A percentile compares a stretch with the other conserved stretches of the same genome.
These are phyloP conservation scores for Citrullus mucosospermus DNA, from an alignment of 306 rosid genomes.

Conservation along the genomic window DNA sequence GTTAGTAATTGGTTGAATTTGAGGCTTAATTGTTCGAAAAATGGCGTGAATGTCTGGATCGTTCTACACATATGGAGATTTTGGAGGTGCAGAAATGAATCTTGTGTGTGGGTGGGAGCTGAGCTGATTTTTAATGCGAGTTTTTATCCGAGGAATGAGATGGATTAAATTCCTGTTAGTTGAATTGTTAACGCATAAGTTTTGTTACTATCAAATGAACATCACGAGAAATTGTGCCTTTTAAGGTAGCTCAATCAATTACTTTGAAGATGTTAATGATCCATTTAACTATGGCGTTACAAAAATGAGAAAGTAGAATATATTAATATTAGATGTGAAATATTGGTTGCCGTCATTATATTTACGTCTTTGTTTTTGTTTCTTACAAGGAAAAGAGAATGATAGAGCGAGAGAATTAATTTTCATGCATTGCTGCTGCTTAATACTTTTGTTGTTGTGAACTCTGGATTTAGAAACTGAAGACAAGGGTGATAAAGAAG, in stretches of 20 bases:
- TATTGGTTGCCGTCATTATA: background rate
- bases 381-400: background rate
- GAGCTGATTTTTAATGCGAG: background rate
- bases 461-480: conserved; percentile 45
- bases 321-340: background rate
- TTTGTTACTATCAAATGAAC: background rate
- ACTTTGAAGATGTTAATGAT: background rate
- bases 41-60: background rate
- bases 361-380: background rate
- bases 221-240: background rate
- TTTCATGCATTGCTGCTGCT: background rate
- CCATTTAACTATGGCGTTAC: background rate
- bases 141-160: background rate
- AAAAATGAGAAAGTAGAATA: background rate
- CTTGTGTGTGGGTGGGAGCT: background rate
- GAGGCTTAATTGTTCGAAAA: background rate
- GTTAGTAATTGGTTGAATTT: background rate
- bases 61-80: background rate
- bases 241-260: background rate
- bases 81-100: background rate
- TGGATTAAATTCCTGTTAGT: background rate
- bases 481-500: conserved; percentile 71
- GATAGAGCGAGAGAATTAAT: background rate
- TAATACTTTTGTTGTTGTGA: background rate
- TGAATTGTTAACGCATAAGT: background rate